Base-by-base conservation (phyloP, 345 rosid genomes). In the Corymbia maculata region DNA sequence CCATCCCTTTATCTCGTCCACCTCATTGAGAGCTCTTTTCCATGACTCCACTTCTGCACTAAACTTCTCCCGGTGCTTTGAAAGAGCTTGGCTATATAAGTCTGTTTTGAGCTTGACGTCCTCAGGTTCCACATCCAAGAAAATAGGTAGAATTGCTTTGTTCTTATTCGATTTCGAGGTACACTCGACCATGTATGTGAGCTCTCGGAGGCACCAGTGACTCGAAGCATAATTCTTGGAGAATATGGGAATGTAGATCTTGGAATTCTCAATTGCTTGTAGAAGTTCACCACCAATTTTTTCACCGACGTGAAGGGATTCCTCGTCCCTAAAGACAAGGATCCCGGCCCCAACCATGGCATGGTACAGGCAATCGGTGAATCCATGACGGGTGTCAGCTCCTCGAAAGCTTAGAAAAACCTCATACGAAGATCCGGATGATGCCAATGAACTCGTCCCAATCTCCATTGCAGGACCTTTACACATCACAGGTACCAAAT, bases 401-500 rank as follows among this genome's bases (percentile, higher is more conserved):
- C 70, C 70, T 6, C 17, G 70, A 61, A 61, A 61, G 6, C 32
- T 61, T 13, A 28, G 2, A 61, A 61, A 28, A 13, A 28, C 32
- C 32, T 61, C 70, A 3, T 28, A 61, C 0, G 2, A 3, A 61
- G 70, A 15, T 28, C 32, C 5, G 2, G 9, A 64, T 0, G 36
- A 28, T 12, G 32, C 36, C 2, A 0, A 2, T 6, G 70, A 61
- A 61, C 2, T 28, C 2, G 4, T 26, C 64, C 6, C n/a, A 2
- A 6, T 55, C 28, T 55, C 61, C 61, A 55, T 55, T 4, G 61
- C 22, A 55, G 61, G 61, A 55, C 9, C 61, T 8, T 9, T 55
- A 55, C 1, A 9, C 52, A 51, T 15, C 52, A 4, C 15, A 51
- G 52, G 16, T 51, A 51, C 13, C 52, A 14, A 51, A 52, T 52